Base-by-base conservation (phyloP, 2,329 filamentous ascomycete genomes). In the Sarocladium oryzae region DNA sequence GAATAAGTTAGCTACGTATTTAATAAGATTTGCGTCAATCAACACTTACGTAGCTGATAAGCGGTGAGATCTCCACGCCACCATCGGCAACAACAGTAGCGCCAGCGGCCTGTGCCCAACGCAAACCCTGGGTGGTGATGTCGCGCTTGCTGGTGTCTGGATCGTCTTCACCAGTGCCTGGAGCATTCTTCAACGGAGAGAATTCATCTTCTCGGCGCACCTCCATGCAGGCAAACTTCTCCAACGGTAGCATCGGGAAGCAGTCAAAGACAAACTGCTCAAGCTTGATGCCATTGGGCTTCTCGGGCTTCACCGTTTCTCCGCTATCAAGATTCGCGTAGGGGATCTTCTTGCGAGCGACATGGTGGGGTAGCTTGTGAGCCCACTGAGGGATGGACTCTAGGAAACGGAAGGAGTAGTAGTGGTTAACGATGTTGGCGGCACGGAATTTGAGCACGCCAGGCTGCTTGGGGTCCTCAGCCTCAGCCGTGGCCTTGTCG, bases 201-300 rank as follows among this genome's bases (percentile, higher is more conserved):
- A 99, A 99, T 72, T 99, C 93, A 60, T 99, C 93, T 74, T 96
- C 91, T 55, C 93, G 89, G 69, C 85, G 89, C 50, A 99, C 93
- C 72, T 99, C 93, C 73, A 97, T 86, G 70, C 85, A 95, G 21
- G 91, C 93, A 64, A 99, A 99, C 72, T 95, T 90, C 58, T 85
- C 79, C 56, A 99, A 82, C 16, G 85, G 74, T 50, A 95, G 76
- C 76, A 92, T 80, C 55, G 92, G 91, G 78, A 99, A 99, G 64
- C 95, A 93, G 66, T 99, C 93, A 66, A 99, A 99, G 55, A 99
- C 91, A 62, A 97, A 99, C 71, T 97, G 93, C 78, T 99, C 93
- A 35, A 99, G 82, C 78, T 99, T 99, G 79, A 99, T 91, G 59
- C 93, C 93, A 65, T 99, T 99, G 57, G 93, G 89, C 74, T 90